Conservation (phyloP, 345 rosid genomes). For the Acer negundo region DNA sequence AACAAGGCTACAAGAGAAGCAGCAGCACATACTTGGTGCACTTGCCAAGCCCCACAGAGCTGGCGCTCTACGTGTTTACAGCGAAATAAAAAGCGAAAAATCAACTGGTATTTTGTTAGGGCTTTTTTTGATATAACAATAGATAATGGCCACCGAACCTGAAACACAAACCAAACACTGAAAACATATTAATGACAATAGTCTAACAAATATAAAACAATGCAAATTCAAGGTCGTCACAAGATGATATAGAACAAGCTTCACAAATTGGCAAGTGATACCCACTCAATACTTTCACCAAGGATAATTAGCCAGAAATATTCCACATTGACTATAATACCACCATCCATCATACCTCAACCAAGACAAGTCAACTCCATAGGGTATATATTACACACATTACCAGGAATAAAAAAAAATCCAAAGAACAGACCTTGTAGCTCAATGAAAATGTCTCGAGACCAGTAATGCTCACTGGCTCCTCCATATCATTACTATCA, state of each 20-base stretch:
- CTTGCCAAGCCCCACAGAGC: slow-evolving; percentile 95
- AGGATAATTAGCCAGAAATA: slow-evolving; percentile 1
- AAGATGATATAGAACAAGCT: slow-evolving; percentile 11
- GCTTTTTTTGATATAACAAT: slow-evolving; percentile 92
- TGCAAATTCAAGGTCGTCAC: background rate
- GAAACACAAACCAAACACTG: slow-evolving; percentile 34
- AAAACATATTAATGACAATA: background rate
- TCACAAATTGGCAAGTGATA: background rate
- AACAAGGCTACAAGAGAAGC: slow-evolving; percentile 10
- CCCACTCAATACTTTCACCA: background rate
- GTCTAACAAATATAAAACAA: background rate
- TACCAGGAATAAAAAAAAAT: background rate
- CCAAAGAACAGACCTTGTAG: slow-evolving; percentile 67
- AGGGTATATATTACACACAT: background rate
- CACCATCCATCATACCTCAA: background rate
- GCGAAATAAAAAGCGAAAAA: slow-evolving; percentile 88
- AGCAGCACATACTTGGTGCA: slow-evolving; percentile 76
- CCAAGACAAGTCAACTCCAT: background rate
- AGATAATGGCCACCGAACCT: slow-evolving; percentile 97
- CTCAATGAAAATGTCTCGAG: slow-evolving; percentile 95
- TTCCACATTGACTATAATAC: background rate
- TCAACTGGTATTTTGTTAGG: slow-evolving; percentile 81
- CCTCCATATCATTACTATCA: slow-evolving; percentile 59
- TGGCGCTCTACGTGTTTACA: slow-evolving; percentile 98
- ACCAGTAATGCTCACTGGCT: slow-evolving; percentile 80